Evolutionary conservation across 495 filamentous ascomycete genomes (phyloP), one percentile per base, ranked within the genome.

Genomic region (Aspergillus ostianus): DNA sequence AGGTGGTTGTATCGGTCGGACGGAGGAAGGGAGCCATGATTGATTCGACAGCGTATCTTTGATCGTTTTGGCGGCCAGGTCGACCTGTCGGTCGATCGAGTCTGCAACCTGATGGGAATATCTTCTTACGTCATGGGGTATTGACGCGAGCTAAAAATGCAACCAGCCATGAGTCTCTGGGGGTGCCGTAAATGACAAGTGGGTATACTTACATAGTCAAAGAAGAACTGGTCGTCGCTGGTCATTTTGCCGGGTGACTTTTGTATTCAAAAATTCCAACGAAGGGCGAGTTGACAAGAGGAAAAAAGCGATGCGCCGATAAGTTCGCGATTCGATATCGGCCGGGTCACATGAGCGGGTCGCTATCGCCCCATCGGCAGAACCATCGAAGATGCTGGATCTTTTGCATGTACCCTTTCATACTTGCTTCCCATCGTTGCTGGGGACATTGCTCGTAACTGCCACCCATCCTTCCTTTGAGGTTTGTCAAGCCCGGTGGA

Each of bases 11-110:
- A 64, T 56, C 29, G 89, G 90, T 18, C 84, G 83, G 27, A 87
- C 80, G 53, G 79, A 81, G 21, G 87, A 78, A 49, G 90, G 89
- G 13, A 93, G 73, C 89, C 90, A 93, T 66, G 80, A 68, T 54
- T 86, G 81, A 18, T 82, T 71, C 1, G 85, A 80, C 45, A 93
- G 70, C 0, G 82, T 76, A 45, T 90, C 84, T 59, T 87, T 80
- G 32, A 94, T 67, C 21, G 70, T 72, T 13, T 74, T 75, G 20
- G 92, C 86, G 36, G 87, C 84, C 54, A 79, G 70, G 63, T 96
- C 90, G 70, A 93, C 84, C 52, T 90, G 81, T 48, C 80, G 80
- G 68, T 97, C 89, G 70, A 96, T 84, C 46, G 85, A 86, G 56
- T 92, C 87, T 59, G 90, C 90, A 60, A 90, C 83, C 29, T 87